Evolutionary conservation across 2,329 filamentous ascomycete species (phyloP).

Genomic region (Fusarium transvaalense): DNA sequence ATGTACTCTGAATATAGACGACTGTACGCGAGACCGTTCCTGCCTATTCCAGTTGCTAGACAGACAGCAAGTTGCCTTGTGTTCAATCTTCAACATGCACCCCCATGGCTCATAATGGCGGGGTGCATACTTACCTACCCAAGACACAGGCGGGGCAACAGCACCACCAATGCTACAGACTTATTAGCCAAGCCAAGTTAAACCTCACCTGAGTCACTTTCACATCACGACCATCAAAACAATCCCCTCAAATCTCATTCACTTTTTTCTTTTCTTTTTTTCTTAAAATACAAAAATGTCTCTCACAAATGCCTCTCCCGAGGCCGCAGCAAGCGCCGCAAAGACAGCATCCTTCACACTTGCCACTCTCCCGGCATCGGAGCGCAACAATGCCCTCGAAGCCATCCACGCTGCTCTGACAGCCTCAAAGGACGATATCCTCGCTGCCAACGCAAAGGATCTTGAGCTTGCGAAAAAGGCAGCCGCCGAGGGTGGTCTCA

Average conservation of each 20-base stretch:
- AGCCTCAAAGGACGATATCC: slow-evolving; percentile 77
- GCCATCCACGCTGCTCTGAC: slow-evolving; percentile 83
- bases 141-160: slow-evolving; percentile 37
- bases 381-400: slow-evolving; percentile 87
- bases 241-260: slow-evolving; percentile 13
- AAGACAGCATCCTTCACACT: slow-evolving; percentile 85
- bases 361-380: slow-evolving; percentile 79
- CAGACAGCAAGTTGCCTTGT: background rate
- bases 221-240: slow-evolving; percentile 5
- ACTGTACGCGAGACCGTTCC: background rate
- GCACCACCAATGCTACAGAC: background rate
- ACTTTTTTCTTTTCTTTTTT: too few species aligned
- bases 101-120: slow-evolving; percentile 36
- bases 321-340: slow-evolving; percentile 81
- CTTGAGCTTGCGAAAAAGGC: slow-evolving; percentile 79
- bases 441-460: slow-evolving; percentile 88
- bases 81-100: too few species aligned
- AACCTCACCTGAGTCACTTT: slow-evolving; percentile 34
- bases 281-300: slow-evolving; percentile 80
- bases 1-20: background rate
- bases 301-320: slow-evolving; percentile 84
- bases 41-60: background rate
- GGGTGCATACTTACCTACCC: slow-evolving; percentile 37
- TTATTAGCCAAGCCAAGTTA: background rate
- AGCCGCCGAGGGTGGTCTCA: slow-evolving; percentile 80